A percentile compares a stretch with the other conserved stretches of the same genome.
phyloP scores from a whole-genome alignment of 805 yeast genomes.

The Barnettozyma sucrosica region DNA sequence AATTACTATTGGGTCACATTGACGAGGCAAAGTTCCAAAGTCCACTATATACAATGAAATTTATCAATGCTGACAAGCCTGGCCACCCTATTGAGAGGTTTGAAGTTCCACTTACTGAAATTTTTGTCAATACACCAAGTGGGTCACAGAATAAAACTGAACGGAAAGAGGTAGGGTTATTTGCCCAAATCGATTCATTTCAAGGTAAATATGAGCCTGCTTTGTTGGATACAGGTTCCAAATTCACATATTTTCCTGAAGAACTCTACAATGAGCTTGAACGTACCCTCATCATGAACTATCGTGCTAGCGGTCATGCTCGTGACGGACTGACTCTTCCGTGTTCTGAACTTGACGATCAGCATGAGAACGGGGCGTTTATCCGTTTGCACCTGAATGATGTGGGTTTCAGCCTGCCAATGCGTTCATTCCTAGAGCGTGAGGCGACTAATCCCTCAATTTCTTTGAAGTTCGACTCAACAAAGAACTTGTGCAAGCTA shows the following conservation, averaged over 20 bases:
- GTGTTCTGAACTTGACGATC: constrained; percentile 1
- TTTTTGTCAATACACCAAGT: constrained; percentile 2
- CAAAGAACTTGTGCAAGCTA: constrained; percentile 12
- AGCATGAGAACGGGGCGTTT: not conserved
- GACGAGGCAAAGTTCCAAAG: constrained; percentile 35
- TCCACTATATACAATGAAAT: constrained; percentile 29
- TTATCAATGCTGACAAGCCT: constrained; percentile 15
- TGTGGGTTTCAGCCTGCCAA: constrained; percentile 2
- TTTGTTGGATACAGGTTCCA: constrained; percentile 21
- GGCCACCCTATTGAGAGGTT: constrained; percentile 10
- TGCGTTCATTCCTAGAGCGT: constrained; percentile 8
- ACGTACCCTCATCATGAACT: not conserved
- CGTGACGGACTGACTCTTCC: constrained; percentile 3
- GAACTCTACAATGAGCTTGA: constrained; percentile 9
- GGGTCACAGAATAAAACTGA: not conserved
- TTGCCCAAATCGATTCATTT: constrained; percentile 2
- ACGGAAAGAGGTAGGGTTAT: constrained; percentile 5
- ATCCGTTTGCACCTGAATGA: constrained; percentile 1
- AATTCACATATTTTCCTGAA: constrained; percentile 16
- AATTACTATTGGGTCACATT: constrained; percentile 36
- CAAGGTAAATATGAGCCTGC: constrained; percentile 10
- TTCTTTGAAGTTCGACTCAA: not conserved
- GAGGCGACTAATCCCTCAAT: not conserved
- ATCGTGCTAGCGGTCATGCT: not conserved
- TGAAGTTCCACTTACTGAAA: constrained; percentile 13